phyloP scores from a whole-genome alignment of 345 rosid genomes.

The Leavenworthia alabamica region DNA sequence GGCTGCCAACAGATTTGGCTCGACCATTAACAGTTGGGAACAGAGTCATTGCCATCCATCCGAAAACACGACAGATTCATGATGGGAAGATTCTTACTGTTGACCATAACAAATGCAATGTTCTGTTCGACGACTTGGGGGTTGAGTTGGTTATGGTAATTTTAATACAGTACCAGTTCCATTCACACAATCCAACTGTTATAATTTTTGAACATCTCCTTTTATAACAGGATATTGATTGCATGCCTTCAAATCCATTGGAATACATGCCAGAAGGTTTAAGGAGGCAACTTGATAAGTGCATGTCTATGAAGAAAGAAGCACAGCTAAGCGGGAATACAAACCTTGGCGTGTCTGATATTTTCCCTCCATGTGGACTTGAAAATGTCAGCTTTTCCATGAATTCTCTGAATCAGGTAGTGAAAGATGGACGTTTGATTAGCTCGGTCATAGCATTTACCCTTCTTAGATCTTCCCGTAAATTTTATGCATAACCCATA shows the following conservation, averaged over 20 bases:
- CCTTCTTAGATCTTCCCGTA: background rate
- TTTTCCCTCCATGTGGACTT: constrained; percentile 42
- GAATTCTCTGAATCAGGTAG: constrained; percentile 40
- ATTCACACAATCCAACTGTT: background rate
- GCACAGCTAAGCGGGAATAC: constrained; percentile 41
- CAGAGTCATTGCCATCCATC: constrained; percentile 77
- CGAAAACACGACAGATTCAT: constrained; percentile 75
- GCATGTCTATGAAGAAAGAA: constrained; percentile 40
- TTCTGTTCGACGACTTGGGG: constrained; percentile 81
- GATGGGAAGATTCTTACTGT: constrained; percentile 88
- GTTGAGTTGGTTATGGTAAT: constrained; percentile 88
- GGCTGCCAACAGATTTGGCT: constrained; percentile 90
- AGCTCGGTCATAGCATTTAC: background rate
- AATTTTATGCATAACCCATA: background rate
- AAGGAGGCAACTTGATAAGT: constrained; percentile 49
- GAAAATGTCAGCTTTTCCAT: constrained; percentile 36
- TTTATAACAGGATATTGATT: constrained; percentile 75
- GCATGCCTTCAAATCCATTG: constrained; percentile 85
- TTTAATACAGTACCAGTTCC: background rate
- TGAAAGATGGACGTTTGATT: background rate
- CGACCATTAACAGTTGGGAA: constrained; percentile 88
- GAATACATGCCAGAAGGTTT: constrained; percentile 91
- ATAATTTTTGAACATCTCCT: constrained; percentile 2
- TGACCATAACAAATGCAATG: constrained; percentile 70
- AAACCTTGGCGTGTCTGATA: constrained; percentile 39